These are phyloP conservation scores for Irpex sp. DNA, from an alignment of 1,284 basidiomycete genomes.

Conservation along the genomic window DNA sequence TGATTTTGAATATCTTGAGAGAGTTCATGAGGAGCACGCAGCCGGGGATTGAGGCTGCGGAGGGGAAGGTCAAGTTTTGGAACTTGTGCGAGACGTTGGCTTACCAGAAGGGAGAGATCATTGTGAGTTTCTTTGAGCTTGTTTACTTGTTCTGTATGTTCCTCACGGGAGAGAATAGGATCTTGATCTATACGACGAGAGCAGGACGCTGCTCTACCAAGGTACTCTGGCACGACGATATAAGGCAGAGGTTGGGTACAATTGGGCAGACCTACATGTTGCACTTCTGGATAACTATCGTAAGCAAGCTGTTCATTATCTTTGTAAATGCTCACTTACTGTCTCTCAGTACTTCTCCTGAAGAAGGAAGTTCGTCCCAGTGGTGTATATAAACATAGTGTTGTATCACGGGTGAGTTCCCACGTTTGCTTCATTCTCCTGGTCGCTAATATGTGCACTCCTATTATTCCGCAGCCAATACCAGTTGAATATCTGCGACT, in stretches of 20 bases:
- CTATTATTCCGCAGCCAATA: conserved; percentile 50
- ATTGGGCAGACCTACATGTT: conserved; percentile 66
- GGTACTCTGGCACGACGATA: conserved; percentile 52
- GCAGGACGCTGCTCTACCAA: conserved; percentile 63
- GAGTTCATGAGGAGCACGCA: conserved; percentile 75
- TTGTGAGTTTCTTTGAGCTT: conserved; percentile 39
- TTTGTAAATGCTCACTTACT: conserved; percentile 1
- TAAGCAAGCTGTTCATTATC: conserved; percentile 28
- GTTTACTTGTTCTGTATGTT: conserved; percentile 7
- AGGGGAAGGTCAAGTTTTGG: conserved; percentile 83
- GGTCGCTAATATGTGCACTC: not conserved
- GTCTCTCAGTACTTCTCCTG: conserved; percentile 53
- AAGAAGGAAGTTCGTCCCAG: conserved; percentile 53
- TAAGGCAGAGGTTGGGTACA: conserved; percentile 51
- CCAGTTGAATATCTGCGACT: conserved; percentile 73
- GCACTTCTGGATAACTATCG: conserved; percentile 76
- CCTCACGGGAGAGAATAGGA: conserved; percentile 46
- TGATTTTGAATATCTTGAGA: conserved; percentile 58
- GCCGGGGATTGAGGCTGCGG: conserved; percentile 80
- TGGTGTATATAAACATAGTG: conserved; percentile 43
- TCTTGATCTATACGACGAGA: conserved; percentile 73
- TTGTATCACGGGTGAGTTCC: conserved; percentile 59
- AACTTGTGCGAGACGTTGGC: conserved; percentile 68
- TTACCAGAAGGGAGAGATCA: conserved; percentile 74
- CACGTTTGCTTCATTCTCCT: not conserved